A percentile compares a stretch with the other conserved stretches of the same genome.
phyloP scores from a whole-genome alignment of 225 moss, liverwort and hornwort species.

The Thuidium tamariscinum region DNA sequence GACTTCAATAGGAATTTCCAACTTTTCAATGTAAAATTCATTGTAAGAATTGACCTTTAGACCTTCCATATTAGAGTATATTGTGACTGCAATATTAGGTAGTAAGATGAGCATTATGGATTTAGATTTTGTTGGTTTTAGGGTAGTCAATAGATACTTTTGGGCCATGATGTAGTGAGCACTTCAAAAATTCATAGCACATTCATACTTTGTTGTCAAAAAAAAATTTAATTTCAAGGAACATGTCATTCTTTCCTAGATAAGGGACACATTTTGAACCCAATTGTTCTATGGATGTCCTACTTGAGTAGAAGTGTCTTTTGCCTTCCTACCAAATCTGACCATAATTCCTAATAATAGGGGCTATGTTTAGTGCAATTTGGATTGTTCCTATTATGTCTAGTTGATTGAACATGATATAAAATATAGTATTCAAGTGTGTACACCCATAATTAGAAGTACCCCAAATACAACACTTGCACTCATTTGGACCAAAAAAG shows the following conservation, averaged over 20 bases:
- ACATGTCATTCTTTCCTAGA: neutral
- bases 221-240: too few species aligned
- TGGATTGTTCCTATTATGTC: neutral
- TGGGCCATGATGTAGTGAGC: too few species aligned
- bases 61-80: too few species aligned
- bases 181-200: too few species aligned
- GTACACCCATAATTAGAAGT: neutral
- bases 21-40: too few species aligned
- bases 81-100: too few species aligned
- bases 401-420: neutral
- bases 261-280: neutral
- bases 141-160: too few species aligned
- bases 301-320: neutral
- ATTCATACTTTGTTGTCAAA: too few species aligned
- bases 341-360: neutral
- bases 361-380: fast-evolving
- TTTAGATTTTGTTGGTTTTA: too few species aligned
- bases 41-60: too few species aligned
- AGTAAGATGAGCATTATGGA: too few species aligned
- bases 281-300: neutral
- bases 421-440: neutral
- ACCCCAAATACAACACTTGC: neutral
- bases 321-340: neutral
- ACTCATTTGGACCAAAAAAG: neutral
- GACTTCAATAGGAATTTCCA: too few species aligned